Percentiles rank a stretch among this genome's conserved stretches.
phyloP scores from a whole-genome alignment of 768 basidiomycete genomes.

The Boletus barrowsii region DNA sequence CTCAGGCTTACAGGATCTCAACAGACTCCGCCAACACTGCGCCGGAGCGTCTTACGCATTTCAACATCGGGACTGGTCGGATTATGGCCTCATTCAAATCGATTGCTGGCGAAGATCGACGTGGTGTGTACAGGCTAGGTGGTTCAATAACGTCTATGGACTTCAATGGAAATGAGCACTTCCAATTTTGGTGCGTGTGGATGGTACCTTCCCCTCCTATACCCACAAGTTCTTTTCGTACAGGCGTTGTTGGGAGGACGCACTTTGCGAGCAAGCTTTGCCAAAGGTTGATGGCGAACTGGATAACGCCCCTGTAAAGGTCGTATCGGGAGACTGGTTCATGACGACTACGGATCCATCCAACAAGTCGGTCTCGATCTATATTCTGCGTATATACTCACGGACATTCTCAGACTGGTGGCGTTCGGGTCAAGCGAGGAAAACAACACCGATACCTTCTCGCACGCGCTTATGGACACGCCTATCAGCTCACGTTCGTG shows the following conservation, averaged over 20 bases:
- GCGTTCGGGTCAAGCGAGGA: slow-evolving; percentile 41
- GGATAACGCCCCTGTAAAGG: slow-evolving; percentile 37
- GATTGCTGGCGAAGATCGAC: slow-evolving; percentile 40
- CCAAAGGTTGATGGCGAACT: slow-evolving; percentile 38
- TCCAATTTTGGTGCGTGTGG: slow-evolving; percentile 37
- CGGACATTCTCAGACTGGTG: slow-evolving; percentile 29
- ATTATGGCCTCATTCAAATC: slow-evolving; percentile 32
- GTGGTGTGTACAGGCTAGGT: slow-evolving; percentile 34
- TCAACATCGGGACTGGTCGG: slow-evolving; percentile 38
- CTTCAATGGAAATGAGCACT: slow-evolving; percentile 39
- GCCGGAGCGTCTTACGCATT: slow-evolving; percentile 38
- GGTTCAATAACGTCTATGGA: slow-evolving; percentile 40
- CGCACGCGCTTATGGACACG: slow-evolving; percentile 26
- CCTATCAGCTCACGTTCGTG: slow-evolving; percentile 30
- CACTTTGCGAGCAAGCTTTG: slow-evolving; percentile 21
- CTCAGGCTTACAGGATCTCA: slow-evolving; percentile 36
- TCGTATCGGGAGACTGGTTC: slow-evolving; percentile 41
- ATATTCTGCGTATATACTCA: not conserved
- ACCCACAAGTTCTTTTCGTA: no score
- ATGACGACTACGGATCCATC: slow-evolving; percentile 37
- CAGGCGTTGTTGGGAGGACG: slow-evolving; percentile 45
- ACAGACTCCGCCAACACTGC: slow-evolving; percentile 22
- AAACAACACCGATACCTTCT: slow-evolving; percentile 37
- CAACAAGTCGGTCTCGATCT: slow-evolving; percentile 29
- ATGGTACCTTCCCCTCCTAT: not conserved